A percentile compares a stretch with the other conserved stretches of the same genome.
These are phyloP conservation scores for Ganoderma leucocontextum DNA, from an alignment of 1,284 basidiomycete species.

Conservation along the genomic window DNA sequence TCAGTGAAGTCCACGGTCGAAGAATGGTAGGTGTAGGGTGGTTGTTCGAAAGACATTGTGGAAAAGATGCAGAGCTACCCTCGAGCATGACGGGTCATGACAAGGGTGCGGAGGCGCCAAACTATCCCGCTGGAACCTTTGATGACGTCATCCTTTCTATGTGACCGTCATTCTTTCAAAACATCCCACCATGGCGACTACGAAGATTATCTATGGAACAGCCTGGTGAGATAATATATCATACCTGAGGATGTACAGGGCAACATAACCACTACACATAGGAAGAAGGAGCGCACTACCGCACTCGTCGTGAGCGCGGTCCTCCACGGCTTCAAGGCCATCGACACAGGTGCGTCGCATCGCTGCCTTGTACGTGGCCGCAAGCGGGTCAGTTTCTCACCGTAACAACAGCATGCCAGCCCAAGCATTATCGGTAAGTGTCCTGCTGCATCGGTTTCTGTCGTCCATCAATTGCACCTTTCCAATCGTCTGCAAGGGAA, in stretches of 20 bases:
- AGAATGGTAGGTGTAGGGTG: too few relatives aligned
- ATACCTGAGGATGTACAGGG: slow-evolving; percentile 15
- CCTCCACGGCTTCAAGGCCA: slow-evolving; percentile 76
- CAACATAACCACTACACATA: slow-evolving; percentile 34
- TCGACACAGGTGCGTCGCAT: slow-evolving; percentile 71
- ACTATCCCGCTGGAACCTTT: not conserved
- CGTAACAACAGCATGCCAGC: slow-evolving; percentile 70
- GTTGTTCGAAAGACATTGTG: too few relatives aligned
- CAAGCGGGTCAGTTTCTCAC: not conserved
- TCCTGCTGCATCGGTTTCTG: not conserved
- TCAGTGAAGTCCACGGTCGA: too few relatives aligned
- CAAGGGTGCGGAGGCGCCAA: too few relatives aligned
- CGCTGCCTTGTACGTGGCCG: not conserved
- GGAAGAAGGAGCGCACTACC: slow-evolving; percentile 80
- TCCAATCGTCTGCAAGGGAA: slow-evolving; percentile 56
- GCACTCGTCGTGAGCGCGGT: slow-evolving; percentile 76
- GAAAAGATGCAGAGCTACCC: too few relatives aligned
- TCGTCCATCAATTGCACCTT: not conserved
- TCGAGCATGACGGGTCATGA: too few relatives aligned
- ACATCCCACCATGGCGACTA: slow-evolving; percentile 34
- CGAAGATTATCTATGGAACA: slow-evolving; percentile 72
- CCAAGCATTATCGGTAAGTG: slow-evolving; percentile 75
- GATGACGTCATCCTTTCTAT: not conserved
- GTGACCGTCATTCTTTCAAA: not conserved
- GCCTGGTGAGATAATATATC: slow-evolving; percentile 59